Percentiles rank a stretch among this genome's conserved stretches.
These are phyloP conservation scores for Cucumis hystrix DNA, from an alignment of 306 rosid species.

Conservation along the genomic window DNA sequence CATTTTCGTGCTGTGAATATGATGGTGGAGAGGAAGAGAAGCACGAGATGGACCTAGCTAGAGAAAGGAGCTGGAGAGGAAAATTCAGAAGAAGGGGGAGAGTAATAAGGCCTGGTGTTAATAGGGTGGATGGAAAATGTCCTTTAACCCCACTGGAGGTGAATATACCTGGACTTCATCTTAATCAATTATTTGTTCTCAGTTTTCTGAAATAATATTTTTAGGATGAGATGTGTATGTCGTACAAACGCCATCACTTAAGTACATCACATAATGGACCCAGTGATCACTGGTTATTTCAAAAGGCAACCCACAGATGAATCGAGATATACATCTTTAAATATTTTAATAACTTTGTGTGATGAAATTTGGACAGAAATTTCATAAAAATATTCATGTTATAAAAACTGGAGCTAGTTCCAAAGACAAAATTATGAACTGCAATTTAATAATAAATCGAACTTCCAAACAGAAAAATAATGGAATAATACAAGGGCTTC, in stretches of 20 bases:
- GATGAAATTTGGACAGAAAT: not conserved
- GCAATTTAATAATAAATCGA: not conserved
- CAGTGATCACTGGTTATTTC: not conserved
- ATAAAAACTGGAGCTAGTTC: not conserved
- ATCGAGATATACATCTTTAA: not conserved
- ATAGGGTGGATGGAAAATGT: constrained; percentile 88
- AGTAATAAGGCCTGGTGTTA: constrained; percentile 82
- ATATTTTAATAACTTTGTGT: not conserved
- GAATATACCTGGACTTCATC: not conserved
- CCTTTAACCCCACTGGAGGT: constrained; percentile 98
- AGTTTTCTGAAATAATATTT: not conserved
- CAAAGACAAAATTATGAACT: not conserved
- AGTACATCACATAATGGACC: not conserved
- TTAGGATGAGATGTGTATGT: not conserved
- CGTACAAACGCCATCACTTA: not conserved
- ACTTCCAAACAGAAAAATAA: not conserved
- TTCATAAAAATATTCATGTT: not conserved
- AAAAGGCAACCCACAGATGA: not conserved
- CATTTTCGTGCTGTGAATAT: constrained; percentile 93
- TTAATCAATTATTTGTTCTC: not conserved
- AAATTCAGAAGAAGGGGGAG: constrained; percentile 80
- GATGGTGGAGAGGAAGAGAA: constrained; percentile 92
- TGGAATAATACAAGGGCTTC: not conserved
- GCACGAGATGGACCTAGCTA: constrained; percentile 87
- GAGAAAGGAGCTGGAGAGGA: constrained; percentile 98